Conservation (phyloP, 768 basidiomycete species). For the Cyclocybe aegerita region DNA sequence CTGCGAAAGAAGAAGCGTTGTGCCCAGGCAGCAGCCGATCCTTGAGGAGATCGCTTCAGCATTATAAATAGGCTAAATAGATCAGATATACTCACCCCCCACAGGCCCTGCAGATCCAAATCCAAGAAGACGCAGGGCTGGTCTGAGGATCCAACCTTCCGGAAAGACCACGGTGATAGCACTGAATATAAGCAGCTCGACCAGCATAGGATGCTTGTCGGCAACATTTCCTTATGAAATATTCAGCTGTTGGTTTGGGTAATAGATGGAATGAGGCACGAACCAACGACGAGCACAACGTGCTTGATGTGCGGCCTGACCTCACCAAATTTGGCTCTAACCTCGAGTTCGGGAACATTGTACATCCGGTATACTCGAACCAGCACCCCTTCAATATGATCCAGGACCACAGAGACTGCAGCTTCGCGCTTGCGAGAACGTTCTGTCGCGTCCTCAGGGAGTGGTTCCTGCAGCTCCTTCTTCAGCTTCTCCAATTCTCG, state of each 20-base stretch:
- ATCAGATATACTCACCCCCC: constrained; percentile 21
- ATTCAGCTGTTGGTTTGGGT: neutral
- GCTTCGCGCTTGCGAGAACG: constrained; percentile 23
- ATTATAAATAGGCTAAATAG: neutral
- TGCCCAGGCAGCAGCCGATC: constrained; percentile 33
- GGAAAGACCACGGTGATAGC: constrained; percentile 26
- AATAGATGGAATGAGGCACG: neutral
- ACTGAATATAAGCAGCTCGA: constrained; percentile 21
- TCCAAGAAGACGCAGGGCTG: constrained; percentile 32
- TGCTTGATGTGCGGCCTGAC: constrained; percentile 22
- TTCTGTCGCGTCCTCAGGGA: constrained; percentile 24
- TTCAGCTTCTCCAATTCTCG: constrained; percentile 19
- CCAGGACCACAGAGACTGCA: constrained; percentile 20
- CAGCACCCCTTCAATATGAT: constrained; percentile 23
- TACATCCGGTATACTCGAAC: constrained; percentile 18
- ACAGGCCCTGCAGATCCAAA: constrained; percentile 32
- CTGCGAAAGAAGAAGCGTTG: constrained; percentile 34
- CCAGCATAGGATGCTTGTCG: constrained; percentile 33
- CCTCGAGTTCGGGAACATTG: constrained; percentile 22
- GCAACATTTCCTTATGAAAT: constrained; percentile 28
- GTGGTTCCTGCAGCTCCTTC: constrained; percentile 28
- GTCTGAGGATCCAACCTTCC: constrained; percentile 27
- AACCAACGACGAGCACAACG: constrained; percentile 24
- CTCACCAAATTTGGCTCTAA: constrained; percentile 17
- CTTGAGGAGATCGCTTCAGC: constrained; percentile 14